These are phyloP conservation scores for Cercospora sp. DNA, from an alignment of 2,329 filamentous ascomycete species.

Conservation along the genomic window DNA sequence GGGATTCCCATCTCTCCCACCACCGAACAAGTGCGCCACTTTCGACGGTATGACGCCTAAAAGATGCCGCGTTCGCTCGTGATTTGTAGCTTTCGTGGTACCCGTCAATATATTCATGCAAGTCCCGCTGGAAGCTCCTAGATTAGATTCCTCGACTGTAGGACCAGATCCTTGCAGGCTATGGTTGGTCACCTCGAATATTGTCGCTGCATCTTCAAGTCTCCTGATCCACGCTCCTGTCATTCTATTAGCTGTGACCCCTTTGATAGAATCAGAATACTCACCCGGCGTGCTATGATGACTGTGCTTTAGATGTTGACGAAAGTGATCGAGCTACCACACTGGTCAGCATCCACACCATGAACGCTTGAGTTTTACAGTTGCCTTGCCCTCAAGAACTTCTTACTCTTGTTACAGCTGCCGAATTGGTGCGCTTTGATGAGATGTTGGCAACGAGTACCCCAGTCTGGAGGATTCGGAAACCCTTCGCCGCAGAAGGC, in stretches of 20 bases:
- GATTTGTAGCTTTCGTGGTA: neutral
- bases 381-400: neutral
- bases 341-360: neutral
- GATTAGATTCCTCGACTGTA: neutral
- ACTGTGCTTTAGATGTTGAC: constrained; percentile 3
- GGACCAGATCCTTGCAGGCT: neutral
- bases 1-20: neutral
- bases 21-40: neutral
- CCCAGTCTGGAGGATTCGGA: constrained; percentile 12
- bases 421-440: constrained; percentile 7
- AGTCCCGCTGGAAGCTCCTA: neutral
- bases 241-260: neutral
- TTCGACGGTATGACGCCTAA: neutral
- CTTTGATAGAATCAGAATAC: neutral
- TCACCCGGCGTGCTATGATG: constrained; percentile 2
- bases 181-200: neutral
- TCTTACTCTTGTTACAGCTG: constrained; percentile 9
- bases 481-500: constrained; percentile 8
- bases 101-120: neutral
- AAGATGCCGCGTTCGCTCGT: neutral
- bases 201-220: neutral
- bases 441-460: constrained; percentile 10
- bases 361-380: neutral
- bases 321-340: constrained; percentile 3
- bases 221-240: neutral